Evolutionary conservation across 345 rosid species (phyloP), one percentile per base, ranked within the genome.

Genomic region (Hibiscus syriacus): DNA sequence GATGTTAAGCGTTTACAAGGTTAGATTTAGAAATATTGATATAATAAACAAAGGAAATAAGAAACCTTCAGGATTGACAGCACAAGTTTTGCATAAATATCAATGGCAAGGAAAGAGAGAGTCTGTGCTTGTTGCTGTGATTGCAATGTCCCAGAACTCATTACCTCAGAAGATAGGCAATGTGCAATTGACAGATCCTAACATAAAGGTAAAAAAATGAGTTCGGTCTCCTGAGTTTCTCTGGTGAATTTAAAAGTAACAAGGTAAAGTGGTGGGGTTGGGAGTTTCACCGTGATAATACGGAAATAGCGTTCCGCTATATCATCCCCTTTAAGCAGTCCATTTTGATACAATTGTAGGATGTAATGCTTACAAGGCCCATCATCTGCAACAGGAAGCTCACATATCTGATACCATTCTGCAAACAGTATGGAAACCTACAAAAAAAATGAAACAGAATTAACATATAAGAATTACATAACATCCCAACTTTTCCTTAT

Each of bases 141-240:
- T 69, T 83, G 96, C 65, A 85, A 49, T 38, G 88, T 58, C 52
- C 81, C 79, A 56, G 96, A 78, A 77, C 72, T 85, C 12, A 85
- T 79, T 55, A 78, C 88, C 72, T 89, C 98, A 57, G 89, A 77
- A 60, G 95, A 79, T 46, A 91, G 77, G 83, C 95, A 91, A 80
- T 91, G 98, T 50, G 83, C 76, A 66, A 94, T 98, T 74, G 99
- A 82, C 32, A 91, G 71, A 76, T 92, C 93, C 99, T 94, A 53
- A 27, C 20, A 70, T 20, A 11, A 74, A 39, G 70, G 26, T 34
- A 49, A 12, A 19, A 22, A 45, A 52, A 64, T 65, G 29, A 48
- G 26, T 64, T 23, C 27, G 60, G 9, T 25, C 7, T 66, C 55
- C 48, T 58, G 32, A 4, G 19, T 41, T 46, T 16, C 57, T 62